Percentiles rank a stretch among this genome's conserved stretches.
phyloP scores from a whole-genome alignment of 2,329 filamentous ascomycete genomes.

The Fusarium hainanense region DNA sequence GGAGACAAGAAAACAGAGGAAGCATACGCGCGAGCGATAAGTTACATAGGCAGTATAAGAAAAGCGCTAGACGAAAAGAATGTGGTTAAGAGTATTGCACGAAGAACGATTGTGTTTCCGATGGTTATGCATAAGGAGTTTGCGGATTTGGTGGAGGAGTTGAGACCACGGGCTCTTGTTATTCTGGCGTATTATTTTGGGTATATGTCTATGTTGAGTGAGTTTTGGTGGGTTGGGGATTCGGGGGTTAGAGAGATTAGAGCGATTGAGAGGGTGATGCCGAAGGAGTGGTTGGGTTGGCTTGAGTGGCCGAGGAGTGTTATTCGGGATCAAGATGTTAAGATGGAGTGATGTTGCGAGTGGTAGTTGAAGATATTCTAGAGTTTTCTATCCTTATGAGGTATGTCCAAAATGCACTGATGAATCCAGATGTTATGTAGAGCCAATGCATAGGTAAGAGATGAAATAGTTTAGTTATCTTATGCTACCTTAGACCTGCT shows the following conservation, averaged over 20 bases:
- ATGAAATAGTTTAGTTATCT: too few relatives aligned
- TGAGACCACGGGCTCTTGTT: conserved; percentile 6
- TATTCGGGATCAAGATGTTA: not conserved
- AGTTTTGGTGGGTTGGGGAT: conserved; percentile 5
- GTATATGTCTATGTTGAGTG: not conserved
- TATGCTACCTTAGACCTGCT: too few relatives aligned
- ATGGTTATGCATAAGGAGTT: conserved; percentile 7
- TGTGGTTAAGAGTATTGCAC: not conserved
- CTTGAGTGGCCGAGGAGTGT: conserved; percentile 7
- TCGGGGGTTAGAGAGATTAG: not conserved
- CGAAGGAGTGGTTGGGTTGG: not conserved
- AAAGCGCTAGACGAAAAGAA: not conserved
- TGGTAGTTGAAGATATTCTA: not conserved
- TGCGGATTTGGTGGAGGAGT: not conserved
- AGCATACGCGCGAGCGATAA: not conserved
- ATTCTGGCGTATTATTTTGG: conserved; percentile 9
- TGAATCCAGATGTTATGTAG: not conserved
- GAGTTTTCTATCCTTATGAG: not conserved
- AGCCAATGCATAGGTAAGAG: too few relatives aligned
- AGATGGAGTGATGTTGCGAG: not conserved
- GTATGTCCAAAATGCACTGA: not conserved
- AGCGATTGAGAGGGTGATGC: not conserved
- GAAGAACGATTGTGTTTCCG: not conserved
- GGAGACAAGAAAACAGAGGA: conserved; percentile 1
- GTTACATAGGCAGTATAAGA: not conserved